phyloP scores from a whole-genome alignment of 306 rosid species.

The Quercus variabilis region DNA sequence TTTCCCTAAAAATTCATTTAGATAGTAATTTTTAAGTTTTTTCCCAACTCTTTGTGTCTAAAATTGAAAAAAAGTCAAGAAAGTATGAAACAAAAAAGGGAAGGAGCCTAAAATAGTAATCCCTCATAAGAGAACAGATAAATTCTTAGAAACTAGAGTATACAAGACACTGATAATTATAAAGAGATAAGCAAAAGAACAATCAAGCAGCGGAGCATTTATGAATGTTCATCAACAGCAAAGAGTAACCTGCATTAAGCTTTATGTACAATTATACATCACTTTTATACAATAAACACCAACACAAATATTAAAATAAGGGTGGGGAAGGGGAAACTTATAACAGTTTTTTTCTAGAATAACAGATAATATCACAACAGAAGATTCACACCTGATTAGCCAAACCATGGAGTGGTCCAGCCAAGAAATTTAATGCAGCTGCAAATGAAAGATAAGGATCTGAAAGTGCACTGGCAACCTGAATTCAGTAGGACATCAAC shows the following conservation, averaged over 20 bases:
- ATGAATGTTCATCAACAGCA: background rate
- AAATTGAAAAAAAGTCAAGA: too few species aligned
- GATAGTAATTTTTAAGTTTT: too few species aligned
- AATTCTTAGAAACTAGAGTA: background rate
- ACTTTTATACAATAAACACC: constrained; percentile 7
- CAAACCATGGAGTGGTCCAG: constrained; percentile 99
- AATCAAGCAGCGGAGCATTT: background rate
- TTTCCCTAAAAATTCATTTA: too few species aligned
- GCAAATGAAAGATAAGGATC: constrained; percentile 97
- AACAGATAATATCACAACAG: background rate
- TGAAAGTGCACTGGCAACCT: constrained; percentile 94
- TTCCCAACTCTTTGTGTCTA: too few species aligned
- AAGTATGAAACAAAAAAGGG: too few species aligned
- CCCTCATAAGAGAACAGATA: background rate
- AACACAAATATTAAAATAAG: constrained; percentile 1
- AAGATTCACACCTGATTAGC: constrained; percentile 85
- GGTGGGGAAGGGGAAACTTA: background rate
- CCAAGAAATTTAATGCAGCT: constrained; percentile 95
- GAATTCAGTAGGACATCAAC: constrained; percentile 28
- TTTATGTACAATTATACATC: constrained; percentile 8
- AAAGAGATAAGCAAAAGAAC: background rate
- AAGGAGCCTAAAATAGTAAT: too few species aligned
- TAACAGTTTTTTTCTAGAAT: background rate
- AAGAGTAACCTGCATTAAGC: constrained; percentile 1
- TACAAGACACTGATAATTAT: background rate